Evolutionary conservation across 192 early-diverging fungal genomes (phyloP), one percentile per base, ranked within the genome.

Genomic region (Podila epigama): DNA sequence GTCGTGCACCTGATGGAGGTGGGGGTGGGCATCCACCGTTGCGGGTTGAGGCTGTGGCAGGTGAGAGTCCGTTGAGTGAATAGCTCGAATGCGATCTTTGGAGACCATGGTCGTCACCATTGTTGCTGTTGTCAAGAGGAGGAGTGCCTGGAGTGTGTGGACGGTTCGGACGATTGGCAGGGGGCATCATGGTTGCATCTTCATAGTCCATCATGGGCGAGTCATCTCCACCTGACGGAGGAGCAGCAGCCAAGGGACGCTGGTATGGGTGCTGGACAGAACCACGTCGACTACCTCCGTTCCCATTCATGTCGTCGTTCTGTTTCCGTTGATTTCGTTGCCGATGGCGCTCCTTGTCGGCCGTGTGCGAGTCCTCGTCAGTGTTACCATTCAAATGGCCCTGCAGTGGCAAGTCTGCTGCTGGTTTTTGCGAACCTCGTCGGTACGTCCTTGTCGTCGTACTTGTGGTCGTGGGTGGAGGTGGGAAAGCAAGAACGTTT

Each of bases 131-230:
- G 15, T 68, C 73, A 42, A 68, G 18, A 0, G 73, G 73, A 15
- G 60, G 65, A 25, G 65, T 77, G 7, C 61, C 61, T 16, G 70
- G 70, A 27, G 66, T 42, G 15, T 75, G 70, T 15, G 66, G 59
- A 36, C 60, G 70, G 22, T 56, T 36, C 2, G 60, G 29, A 18
- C 60, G 35, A 20, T 12, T 22, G 2, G 25, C 18, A 25, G 60
- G 18, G 8, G 56, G 28, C 50, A 42, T 48, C 15, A 36, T 27
- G 0, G 48, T n/a, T 4, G 44, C 29, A 13, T 68, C 73, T 6
- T 77, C 73, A 36, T 77, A 77, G 12, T 77, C 73, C 73, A 77
- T 68, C 48, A 58, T 64, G 40, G 56, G 55, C 4, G 60, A 57
- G 13, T 77, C 73, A 25, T 77, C 73, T 4, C 37, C 37, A 0